phyloP scores from a whole-genome alignment of 2,329 filamentous ascomycete species.

The Paracoccidioides lutzii region DNA sequence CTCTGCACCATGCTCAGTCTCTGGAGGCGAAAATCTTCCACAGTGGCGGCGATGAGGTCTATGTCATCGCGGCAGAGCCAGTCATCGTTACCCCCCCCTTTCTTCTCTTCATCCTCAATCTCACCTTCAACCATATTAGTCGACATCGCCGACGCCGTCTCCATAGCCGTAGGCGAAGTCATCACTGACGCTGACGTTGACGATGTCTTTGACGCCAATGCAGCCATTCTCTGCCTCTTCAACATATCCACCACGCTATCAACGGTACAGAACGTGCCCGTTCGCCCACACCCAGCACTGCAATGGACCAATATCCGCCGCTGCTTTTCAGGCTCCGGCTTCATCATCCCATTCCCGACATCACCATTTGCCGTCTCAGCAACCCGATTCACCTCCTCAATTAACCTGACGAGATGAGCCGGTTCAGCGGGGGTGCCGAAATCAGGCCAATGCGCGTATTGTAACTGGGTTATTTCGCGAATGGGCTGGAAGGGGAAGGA shows the following conservation, averaged over 20 bases:
- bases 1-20: conserved; percentile 95
- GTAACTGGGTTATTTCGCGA: conserved; percentile 84
- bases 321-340: conserved; percentile 40
- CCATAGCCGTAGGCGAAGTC: too few species aligned
- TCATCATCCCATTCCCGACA: conserved; percentile 11
- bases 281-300: conserved; percentile 88
- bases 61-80: conserved; percentile 60
- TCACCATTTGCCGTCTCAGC: conserved; percentile 32
- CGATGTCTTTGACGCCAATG: conserved; percentile 1
- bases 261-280: conserved; percentile 91
- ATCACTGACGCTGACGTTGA: too few species aligned
- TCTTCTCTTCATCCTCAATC: conserved; percentile 2
- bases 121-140: background rate
- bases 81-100: conserved; percentile 19
- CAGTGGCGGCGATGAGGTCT: conserved; percentile 74
- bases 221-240: conserved; percentile 52
- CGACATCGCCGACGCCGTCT: background rate
- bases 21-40: conserved; percentile 81
- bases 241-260: conserved; percentile 94
- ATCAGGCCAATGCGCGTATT: conserved; percentile 95
- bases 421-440: conserved; percentile 88
- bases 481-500: conserved; percentile 70
- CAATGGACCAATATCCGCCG: conserved; percentile 86
- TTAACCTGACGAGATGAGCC: conserved; percentile 68
- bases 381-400: conserved; percentile 74